Evolutionary conservation across 2,329 filamentous ascomycete species (phyloP).

Genomic region (Fusarium floridanum): DNA sequence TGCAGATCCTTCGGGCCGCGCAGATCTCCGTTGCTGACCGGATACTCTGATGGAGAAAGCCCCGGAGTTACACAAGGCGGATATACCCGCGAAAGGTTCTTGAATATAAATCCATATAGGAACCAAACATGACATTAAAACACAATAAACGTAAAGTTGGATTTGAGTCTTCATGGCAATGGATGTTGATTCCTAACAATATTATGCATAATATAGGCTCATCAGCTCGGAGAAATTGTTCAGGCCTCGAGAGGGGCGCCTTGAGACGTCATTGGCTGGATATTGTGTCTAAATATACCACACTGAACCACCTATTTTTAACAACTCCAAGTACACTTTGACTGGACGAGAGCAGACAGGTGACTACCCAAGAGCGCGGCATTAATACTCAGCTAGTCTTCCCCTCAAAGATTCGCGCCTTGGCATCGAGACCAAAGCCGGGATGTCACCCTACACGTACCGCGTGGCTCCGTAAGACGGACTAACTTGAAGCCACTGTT

Average conservation of each 20-base stretch:
- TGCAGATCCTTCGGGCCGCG: background rate
- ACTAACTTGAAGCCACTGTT: background rate
- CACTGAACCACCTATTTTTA: background rate
- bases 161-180: background rate
- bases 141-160: background rate
- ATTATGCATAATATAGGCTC: background rate
- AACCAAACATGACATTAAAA: background rate
- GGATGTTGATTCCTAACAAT: background rate
- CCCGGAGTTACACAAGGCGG: background rate
- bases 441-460: background rate
- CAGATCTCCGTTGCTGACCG: background rate
- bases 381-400: background rate
- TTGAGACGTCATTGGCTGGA: background rate
- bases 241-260: background rate
- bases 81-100: background rate
- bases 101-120: background rate
- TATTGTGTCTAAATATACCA: background rate
- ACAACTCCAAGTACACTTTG: background rate
- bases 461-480: constrained; percentile 4
- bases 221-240: background rate
- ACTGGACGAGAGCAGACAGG: background rate
- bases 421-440: background rate
- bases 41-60: background rate
- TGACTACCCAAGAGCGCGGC: background rate
- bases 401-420: background rate